These are phyloP conservation scores for Zopfochytrium polystomum DNA, from an alignment of 371 early-diverging fungal genomes.

Conservation along the genomic window DNA sequence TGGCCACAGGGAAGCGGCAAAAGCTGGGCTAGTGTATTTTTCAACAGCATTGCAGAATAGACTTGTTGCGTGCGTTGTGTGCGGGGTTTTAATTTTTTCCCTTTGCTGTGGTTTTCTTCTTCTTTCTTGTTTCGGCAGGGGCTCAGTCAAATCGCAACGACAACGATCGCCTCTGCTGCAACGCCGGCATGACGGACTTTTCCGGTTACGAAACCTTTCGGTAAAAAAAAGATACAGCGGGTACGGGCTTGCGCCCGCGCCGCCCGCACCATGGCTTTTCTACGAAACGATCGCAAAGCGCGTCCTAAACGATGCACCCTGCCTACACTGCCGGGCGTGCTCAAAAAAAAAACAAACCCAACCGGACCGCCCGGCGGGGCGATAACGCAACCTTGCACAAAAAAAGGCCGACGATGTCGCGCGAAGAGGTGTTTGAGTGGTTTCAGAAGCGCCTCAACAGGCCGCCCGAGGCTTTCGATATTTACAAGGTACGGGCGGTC, in stretches of 20 bases:
- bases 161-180: neutral
- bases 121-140: neutral
- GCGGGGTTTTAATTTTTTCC: neutral
- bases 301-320: neutral
- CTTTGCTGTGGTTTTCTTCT: neutral
- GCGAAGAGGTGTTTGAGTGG: slow-evolving; percentile 52
- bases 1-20: too few relatives aligned
- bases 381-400: neutral
- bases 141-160: neutral
- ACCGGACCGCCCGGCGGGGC: too few relatives aligned
- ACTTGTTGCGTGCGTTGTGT: neutral
- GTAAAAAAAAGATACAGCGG: too few relatives aligned
- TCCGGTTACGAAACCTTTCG: slow-evolving; percentile 34
- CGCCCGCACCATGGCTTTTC: neutral
- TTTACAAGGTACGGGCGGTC: slow-evolving; percentile 39
- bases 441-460: slow-evolving; percentile 47
- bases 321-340: neutral
- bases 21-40: too few relatives aligned
- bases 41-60: too few relatives aligned
- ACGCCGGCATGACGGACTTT: slow-evolving; percentile 29
- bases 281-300: neutral
- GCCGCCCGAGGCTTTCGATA: slow-evolving; percentile 49
- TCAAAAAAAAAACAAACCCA: too few relatives aligned
- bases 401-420: slow-evolving; percentile 41
- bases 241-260: too few relatives aligned